phyloP scores from a whole-genome alignment of 2,329 filamentous ascomycete genomes.

The Sporothrix luriei region DNA sequence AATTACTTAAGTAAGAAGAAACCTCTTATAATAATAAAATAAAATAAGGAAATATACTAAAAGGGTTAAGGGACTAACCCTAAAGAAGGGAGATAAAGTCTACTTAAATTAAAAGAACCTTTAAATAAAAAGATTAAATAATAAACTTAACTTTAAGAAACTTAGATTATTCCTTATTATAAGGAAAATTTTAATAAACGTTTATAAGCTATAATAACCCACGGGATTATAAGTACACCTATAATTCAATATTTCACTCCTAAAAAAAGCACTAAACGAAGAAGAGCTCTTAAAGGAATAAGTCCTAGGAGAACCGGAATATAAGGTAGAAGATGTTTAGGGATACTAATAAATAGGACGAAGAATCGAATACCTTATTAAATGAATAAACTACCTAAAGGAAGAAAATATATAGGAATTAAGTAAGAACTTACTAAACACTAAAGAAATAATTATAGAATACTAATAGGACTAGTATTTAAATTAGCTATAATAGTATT shows the following conservation, averaged over 20 bases:
- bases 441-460: too few species aligned
- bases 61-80: conserved; percentile 8
- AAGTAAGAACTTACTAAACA: too few species aligned
- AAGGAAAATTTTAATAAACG: background rate
- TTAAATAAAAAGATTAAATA: background rate
- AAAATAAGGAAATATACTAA: background rate
- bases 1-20: background rate
- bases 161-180: background rate
- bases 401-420: too few species aligned
- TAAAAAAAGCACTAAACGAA: background rate
- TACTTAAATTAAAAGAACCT: background rate
- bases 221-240: background rate
- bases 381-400: too few species aligned
- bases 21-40: background rate
- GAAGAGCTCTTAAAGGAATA: background rate
- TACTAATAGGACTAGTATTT: too few species aligned
- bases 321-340: background rate
- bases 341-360: too few species aligned
- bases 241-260: background rate
- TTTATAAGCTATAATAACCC: background rate
- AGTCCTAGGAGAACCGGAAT: background rate
- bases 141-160: background rate
- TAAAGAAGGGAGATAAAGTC: conserved; percentile 4
- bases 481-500: background rate
- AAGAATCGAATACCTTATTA: too few species aligned